These are phyloP conservation scores for Suhomyces faveliae DNA, from an alignment of 805 yeast genomes.

Conservation along the genomic window DNA sequence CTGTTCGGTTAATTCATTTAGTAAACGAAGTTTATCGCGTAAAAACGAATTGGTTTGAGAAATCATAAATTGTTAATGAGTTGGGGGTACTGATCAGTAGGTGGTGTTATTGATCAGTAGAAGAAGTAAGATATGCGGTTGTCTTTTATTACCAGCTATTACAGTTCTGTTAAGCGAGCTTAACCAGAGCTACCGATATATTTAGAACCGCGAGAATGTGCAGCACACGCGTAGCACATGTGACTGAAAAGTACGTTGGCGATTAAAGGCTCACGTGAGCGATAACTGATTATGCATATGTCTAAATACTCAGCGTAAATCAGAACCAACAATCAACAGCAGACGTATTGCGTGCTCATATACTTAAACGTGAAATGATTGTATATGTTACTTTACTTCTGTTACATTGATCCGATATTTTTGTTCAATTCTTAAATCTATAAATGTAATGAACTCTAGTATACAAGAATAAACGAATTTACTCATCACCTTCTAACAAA, in stretches of 20 bases:
- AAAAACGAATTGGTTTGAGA: conserved; percentile 1
- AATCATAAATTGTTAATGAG: not conserved
- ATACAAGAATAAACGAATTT: conserved; percentile 3
- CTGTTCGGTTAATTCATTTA: conserved; percentile 4
- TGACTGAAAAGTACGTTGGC: not conserved
- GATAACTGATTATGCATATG: too few species aligned
- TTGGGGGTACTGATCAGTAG: not conserved
- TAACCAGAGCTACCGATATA: not conserved
- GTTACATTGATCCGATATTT: too few species aligned
- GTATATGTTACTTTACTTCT: too few species aligned
- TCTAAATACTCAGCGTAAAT: too few species aligned
- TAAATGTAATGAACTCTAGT: conserved; percentile 3
- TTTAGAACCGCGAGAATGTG: not conserved
- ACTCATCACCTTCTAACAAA: conserved; percentile 47
- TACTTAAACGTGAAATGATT: too few species aligned
- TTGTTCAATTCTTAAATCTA: not conserved
- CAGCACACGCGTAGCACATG: not conserved
- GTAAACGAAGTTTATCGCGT: conserved; percentile 6
- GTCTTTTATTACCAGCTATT: not conserved
- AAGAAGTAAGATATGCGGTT: not conserved
- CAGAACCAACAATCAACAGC: too few species aligned
- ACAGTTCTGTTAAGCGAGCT: not conserved
- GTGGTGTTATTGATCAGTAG: not conserved
- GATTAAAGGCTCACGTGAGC: not conserved
- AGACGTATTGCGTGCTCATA: too few species aligned